A percentile compares a stretch with the other conserved stretches of the same genome.
Conservation (phyloP, 129 eudicot genomes). For the Pittosporum tobira region DNA sequence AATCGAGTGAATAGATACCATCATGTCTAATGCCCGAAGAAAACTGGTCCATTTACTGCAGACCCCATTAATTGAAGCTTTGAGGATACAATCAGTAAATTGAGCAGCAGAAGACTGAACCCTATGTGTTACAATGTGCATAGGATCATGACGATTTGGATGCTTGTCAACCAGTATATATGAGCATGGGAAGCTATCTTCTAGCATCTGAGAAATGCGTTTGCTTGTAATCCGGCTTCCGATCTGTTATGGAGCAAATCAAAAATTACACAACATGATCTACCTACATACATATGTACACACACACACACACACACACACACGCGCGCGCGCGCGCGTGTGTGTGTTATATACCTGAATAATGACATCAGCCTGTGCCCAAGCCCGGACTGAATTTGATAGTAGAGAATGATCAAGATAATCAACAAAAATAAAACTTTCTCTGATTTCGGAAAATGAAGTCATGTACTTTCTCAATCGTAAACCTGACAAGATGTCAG, state of each 20-base stretch:
- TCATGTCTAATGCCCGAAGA: conserved; percentile 42
- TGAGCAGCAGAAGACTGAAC: conserved; percentile 46
- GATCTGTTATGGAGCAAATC: conserved; percentile 40
- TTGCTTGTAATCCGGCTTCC: conserved; percentile 89
- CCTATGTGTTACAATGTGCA: conserved; percentile 79
- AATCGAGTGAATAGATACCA: conserved; percentile 30
- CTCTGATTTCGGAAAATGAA: conserved; percentile 28
- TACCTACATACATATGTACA: no score
- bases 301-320: no score
- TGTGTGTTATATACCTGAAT: conserved; percentile 77
- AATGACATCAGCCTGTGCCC: conserved; percentile 67
- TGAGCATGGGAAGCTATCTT: conserved; percentile 52
- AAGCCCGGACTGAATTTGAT: conserved; percentile 39
- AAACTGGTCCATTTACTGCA: conserved; percentile 40
- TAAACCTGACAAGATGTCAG: conserved; percentile 82
- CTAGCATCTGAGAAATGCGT: conserved; percentile 69
- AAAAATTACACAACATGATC: conserved; percentile 7
- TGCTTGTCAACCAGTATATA: conserved; percentile 76
- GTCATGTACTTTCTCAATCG: conserved; percentile 54
- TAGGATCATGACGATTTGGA: conserved; percentile 90
- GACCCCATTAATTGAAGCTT: conserved; percentile 23
- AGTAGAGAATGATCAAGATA: conserved; percentile 78
- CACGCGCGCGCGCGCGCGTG: no score
- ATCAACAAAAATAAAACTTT: conserved; percentile 58
- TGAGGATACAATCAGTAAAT: conserved; percentile 47